Conservation (phyloP, 495 filamentous ascomycete genomes). For the Lasiosphaeris hirsuta region DNA sequence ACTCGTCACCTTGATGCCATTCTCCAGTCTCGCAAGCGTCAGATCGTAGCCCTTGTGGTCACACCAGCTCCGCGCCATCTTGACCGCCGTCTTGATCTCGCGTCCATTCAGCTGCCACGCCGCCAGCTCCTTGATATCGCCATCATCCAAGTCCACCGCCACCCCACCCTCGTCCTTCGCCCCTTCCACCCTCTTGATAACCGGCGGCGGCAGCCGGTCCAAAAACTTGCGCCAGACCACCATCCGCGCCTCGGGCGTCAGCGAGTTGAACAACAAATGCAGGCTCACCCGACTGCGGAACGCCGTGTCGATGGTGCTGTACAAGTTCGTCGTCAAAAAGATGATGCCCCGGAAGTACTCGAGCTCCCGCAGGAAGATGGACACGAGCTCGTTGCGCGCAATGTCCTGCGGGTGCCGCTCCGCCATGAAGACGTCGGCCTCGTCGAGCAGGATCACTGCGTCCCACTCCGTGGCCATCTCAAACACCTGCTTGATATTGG, state of each 20-base stretch:
- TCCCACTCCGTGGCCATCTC: constrained; percentile 50
- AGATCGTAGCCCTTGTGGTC: constrained; percentile 34
- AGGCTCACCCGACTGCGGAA: constrained; percentile 35
- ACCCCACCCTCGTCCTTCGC: constrained; percentile 22
- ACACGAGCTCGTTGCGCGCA: constrained; percentile 50
- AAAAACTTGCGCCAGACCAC: constrained; percentile 34
- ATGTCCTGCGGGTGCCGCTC: constrained; percentile 45
- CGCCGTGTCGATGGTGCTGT: constrained; percentile 34
- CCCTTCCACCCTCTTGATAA: background rate
- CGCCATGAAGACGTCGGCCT: constrained; percentile 52
- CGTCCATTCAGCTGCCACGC: constrained; percentile 54
- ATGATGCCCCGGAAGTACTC: constrained; percentile 55
- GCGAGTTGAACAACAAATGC: constrained; percentile 29
- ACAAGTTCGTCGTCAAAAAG: constrained; percentile 51
- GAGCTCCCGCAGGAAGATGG: constrained; percentile 51
- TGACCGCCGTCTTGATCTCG: constrained; percentile 64
- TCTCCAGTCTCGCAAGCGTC: constrained; percentile 33
- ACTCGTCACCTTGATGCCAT: constrained; percentile 34
- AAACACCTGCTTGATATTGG: constrained; percentile 49
- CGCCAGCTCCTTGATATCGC: constrained; percentile 45
- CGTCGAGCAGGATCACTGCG: constrained; percentile 51
- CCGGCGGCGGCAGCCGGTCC: constrained; percentile 13
- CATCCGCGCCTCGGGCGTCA: constrained; percentile 25
- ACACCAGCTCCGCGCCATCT: constrained; percentile 43
- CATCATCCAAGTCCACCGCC: constrained; percentile 32